Conservation (phyloP, 257 asterid species). For the Parsonsia alboflavescens region DNA sequence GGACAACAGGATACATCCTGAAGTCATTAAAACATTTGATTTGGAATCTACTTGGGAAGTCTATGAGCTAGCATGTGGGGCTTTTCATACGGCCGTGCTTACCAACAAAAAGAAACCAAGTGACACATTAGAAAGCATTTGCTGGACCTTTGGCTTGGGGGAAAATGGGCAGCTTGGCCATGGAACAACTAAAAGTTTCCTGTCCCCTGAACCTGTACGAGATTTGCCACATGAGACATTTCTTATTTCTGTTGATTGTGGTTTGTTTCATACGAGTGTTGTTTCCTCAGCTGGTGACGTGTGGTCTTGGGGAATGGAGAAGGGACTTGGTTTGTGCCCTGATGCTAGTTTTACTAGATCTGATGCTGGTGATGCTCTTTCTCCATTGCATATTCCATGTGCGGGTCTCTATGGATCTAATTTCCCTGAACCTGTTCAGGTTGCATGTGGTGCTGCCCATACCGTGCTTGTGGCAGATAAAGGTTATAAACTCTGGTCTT, state of each 20-base stretch:
- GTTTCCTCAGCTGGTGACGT: conserved; percentile 78
- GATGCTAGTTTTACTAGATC: conserved; percentile 64
- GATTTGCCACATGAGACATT: conserved; percentile 45
- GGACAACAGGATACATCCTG: conserved; percentile 52
- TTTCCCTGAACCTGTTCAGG: conserved; percentile 55
- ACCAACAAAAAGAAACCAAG: conserved; percentile 47
- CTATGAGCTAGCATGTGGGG: conserved; percentile 77
- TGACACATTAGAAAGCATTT: conserved; percentile 50
- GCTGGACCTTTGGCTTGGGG: conserved; percentile 92
- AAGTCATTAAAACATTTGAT: conserved; percentile 46
- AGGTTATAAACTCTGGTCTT: conserved; percentile 77
- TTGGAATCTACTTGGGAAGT: conserved; percentile 59
- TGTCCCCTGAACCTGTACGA: conserved; percentile 51
- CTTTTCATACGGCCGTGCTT: conserved; percentile 74
- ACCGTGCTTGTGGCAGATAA: conserved; percentile 67
- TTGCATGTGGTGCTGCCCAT: conserved; percentile 94
- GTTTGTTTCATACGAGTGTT: conserved; percentile 77
- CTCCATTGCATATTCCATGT: conserved; percentile 47
- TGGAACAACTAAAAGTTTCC: conserved; percentile 54
- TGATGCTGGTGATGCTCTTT: conserved; percentile 78
- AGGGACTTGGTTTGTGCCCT: conserved; percentile 86
- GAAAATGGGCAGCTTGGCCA: conserved; percentile 96
- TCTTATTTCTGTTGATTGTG: conserved; percentile 71
- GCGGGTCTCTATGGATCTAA: conserved; percentile 30
- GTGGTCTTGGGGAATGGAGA: conserved; percentile 99